Conservation (phyloP, 2,329 filamentous ascomycete species). For the Aotearoamyces nothofagi region DNA sequence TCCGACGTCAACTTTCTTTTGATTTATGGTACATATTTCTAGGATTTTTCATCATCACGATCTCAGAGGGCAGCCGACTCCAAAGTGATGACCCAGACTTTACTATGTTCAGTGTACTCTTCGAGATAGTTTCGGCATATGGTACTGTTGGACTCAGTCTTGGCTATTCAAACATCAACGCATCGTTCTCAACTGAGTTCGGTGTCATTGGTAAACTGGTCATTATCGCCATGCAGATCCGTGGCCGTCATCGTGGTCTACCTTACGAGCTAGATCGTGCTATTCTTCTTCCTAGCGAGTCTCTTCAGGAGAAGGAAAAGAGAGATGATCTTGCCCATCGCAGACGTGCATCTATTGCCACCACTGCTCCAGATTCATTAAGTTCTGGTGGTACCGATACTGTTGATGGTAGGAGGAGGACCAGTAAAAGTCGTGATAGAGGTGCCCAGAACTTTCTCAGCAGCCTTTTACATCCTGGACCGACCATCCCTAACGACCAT, state of each 20-base stretch:
- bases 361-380: not conserved
- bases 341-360: constrained; percentile 4
- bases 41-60: constrained; percentile 82
- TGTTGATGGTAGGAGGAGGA: not conserved
- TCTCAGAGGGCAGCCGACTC: constrained; percentile 66
- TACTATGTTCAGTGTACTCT: constrained; percentile 55
- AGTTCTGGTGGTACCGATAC: constrained; percentile 1
- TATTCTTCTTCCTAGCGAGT: constrained; percentile 51
- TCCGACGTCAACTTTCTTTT: constrained; percentile 87
- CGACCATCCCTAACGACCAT: not conserved
- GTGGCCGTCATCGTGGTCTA: constrained; percentile 52
- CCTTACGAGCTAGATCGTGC: constrained; percentile 57
- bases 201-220: constrained; percentile 46
- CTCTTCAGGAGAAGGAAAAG: constrained; percentile 43
- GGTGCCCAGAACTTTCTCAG: not conserved
- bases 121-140: constrained; percentile 81
- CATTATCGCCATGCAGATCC: constrained; percentile 54
- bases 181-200: constrained; percentile 75
- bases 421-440: not conserved
- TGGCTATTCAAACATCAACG: constrained; percentile 61
- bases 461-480: not conserved
- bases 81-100: constrained; percentile 42
- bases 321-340: constrained; percentile 20
- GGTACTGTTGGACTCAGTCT: constrained; percentile 88
- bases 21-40: constrained; percentile 96